Evolutionary conservation across 2,329 filamentous ascomycete species (phyloP), one percentile per base, ranked within the genome.

Genomic region (Podosphaera fusca): DNA sequence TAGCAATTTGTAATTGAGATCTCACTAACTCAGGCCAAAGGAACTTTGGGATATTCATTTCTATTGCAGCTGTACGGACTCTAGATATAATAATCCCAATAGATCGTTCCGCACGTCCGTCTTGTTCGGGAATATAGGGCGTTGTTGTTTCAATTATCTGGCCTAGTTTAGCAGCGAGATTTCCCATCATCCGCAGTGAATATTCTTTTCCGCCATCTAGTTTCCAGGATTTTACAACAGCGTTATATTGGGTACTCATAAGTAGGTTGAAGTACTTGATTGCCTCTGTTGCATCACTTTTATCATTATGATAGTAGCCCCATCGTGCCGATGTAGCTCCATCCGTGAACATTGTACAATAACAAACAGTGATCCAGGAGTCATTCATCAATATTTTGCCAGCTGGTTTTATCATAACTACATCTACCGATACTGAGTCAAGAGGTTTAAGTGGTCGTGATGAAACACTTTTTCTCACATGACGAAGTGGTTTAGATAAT

Each of bases 141-240:
- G 50, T 42, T 8, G 52, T 54, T 40, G 36, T 55, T 55, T 55
- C 52, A 55, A 55, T 33, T 4, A 45, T 45, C 30, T 55, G 52
- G 21, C 35, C 36, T 45, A 55, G n/a, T 45, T 55, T 31, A 29
- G 35, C 29, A 40, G 52, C 52, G 12, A 40, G 34, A 14, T 40
- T 8, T 40, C 52, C 12, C 34, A 54, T 40, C 35, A 52, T n/a
- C n/a, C n/a, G n/a, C n/a, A n/a, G 52, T 40, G 52, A 55, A 35
- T 45, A 55, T 38, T 55, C 52, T 33, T 42, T 55, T 4, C 52
- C 52, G 2, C 52, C 2, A 30, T 54, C 29, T 14, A 55, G n/a
- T 55, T 30, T 55, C 52, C 52, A 55, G 33, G 52, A 55, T n/a
- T 55, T 55, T 55, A 45, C 52, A 42, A 54, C 10, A 45, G 36